These are phyloP conservation scores for Melaleuca quinquenervia DNA, from an alignment of 345 rosid species.

Conservation along the genomic window DNA sequence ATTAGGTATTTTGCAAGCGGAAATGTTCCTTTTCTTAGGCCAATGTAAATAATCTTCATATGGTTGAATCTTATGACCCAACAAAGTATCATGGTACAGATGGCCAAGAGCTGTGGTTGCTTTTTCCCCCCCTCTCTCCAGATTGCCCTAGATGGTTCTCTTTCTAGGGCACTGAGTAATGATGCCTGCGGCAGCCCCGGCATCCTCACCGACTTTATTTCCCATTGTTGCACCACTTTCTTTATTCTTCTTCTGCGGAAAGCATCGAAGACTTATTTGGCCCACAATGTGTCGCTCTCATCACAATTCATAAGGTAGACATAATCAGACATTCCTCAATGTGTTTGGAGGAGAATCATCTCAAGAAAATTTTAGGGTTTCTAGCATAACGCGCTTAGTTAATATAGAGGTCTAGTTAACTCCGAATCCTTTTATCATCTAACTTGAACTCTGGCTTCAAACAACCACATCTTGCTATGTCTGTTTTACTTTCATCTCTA, in stretches of 20 bases:
- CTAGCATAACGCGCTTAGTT: not conserved
- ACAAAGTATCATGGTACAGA: not conserved
- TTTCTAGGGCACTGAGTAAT: constrained; percentile 16
- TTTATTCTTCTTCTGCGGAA: not conserved
- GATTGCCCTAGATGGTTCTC: not conserved
- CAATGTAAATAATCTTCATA: not conserved
- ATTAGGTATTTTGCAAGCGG: not conserved
- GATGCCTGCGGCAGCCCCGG: constrained; percentile 15
- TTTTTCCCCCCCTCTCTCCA: not conserved
- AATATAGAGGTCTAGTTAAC: not conserved
- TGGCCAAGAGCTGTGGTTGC: not conserved
- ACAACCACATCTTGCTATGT: not conserved
- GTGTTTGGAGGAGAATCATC: not conserved
- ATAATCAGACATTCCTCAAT: not conserved
- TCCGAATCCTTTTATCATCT: not conserved
- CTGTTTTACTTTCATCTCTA: not conserved
- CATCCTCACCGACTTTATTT: not conserved
- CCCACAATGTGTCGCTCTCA: not conserved
- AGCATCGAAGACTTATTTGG: not conserved
- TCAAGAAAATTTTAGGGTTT: not conserved
- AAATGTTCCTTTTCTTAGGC: not conserved
- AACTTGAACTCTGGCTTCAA: not conserved
- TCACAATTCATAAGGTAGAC: not conserved
- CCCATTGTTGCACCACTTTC: not conserved
- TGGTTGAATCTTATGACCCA: not conserved